A percentile compares a stretch with the other conserved stretches of the same genome.
phyloP scores from a whole-genome alignment of 371 early-diverging fungal species.

The Funneliformis caledonium region DNA sequence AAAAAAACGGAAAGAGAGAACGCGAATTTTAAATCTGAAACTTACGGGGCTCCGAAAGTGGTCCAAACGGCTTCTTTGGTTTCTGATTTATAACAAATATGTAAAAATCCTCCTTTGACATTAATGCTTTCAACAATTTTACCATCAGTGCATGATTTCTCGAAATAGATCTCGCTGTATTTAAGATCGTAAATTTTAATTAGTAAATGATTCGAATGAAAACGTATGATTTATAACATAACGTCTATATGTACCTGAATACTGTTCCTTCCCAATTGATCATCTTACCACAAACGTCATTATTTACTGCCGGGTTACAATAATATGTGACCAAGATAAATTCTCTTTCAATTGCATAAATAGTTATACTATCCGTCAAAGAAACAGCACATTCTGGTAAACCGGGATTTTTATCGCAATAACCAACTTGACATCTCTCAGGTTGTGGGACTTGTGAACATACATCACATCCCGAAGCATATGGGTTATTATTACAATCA shows the following conservation, averaged over 20 bases:
- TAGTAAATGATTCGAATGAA: background rate
- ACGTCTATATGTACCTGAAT: background rate
- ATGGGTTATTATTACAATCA: background rate
- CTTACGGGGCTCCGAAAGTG: background rate
- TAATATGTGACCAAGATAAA: slow-evolving; percentile 2
- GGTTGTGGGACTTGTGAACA: background rate
- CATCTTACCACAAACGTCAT: background rate
- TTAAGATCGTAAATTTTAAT: background rate
- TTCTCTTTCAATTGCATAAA: background rate
- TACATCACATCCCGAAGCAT: background rate
- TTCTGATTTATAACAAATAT: background rate
- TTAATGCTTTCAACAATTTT: background rate
- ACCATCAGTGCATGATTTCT: background rate
- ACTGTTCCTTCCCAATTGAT: background rate
- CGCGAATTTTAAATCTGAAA: background rate
- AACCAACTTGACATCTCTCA: background rate
- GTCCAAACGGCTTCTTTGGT: background rate
- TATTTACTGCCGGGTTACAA: background rate
- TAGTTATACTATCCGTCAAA: background rate
- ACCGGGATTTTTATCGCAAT: background rate
- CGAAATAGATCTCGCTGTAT: background rate
- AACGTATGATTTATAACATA: background rate
- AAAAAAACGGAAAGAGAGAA: too few relatives aligned
- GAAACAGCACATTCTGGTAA: background rate
- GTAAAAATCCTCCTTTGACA: slow-evolving; percentile 1